Evolutionary conservation across 2,329 filamentous ascomycete genomes (phyloP), one percentile per base, ranked within the genome.

Genomic region (Thelonectria blattea): DNA sequence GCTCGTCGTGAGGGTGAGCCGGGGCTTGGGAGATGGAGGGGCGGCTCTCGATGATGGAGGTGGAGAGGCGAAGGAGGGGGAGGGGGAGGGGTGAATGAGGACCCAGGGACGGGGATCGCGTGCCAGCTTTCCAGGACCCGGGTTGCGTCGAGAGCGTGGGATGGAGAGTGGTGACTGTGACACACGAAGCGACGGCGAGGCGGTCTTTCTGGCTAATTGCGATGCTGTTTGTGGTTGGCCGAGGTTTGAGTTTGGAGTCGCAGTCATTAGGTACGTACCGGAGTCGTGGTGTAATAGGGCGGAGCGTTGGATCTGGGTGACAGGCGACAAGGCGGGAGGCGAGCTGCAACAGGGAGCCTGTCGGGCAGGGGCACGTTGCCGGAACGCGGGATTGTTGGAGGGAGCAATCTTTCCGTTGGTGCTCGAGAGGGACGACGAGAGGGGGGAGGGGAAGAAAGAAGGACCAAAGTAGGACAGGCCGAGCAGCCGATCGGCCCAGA

Each of bases 61-160:
- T 66, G 68, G 67, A 61, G 67, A 66, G 14, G 20, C 9, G 66
- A 52, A 59, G 48, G 52, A 56, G 60, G 58, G 59, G 61, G 56
- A 63, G 56, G 45, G 54, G 61, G 56, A 63, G 56, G 45, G 54
- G 51, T 58, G 51, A 41, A 54, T 53, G 61, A 66, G 58, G 53
- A 37, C 15, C 34, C 15, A 61, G 52, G 63, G 63, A 64, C 62
- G 53, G 59, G 58, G 67, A 70, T 70, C 68, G 68, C 68, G 68
- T 70, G 68, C 66, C 68, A 68, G 57, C 57, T 55, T 55, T 55
- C 52, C 52, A 52, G 52, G 15, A 48, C 18, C 48, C n/a, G 48
- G 48, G 48, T 50, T 42, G 46, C 52, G 42, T n/a, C 24, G 47
- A 43, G 24, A 14, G 48, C 52, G 58, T 52, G 58, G 58, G 58